phyloP scores from a whole-genome alignment of 2,329 filamentous ascomycete genomes.

The Colletotrichum australisinense region DNA sequence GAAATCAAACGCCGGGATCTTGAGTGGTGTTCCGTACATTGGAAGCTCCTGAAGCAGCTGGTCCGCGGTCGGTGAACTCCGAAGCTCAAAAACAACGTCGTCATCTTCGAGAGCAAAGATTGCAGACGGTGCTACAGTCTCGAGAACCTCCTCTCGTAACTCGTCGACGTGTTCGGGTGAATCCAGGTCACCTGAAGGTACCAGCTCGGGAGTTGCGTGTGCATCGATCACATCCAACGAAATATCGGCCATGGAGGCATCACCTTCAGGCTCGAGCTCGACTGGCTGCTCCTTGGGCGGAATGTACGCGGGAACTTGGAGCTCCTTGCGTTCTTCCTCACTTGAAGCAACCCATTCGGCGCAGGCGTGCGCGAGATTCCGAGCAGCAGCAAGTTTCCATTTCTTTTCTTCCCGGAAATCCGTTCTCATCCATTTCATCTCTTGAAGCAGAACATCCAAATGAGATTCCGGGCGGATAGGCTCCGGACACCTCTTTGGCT shows the following conservation, averaged over 20 bases:
- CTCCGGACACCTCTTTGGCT: slow-evolving; percentile 86
- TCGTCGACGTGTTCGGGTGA: slow-evolving; percentile 59
- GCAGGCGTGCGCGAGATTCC: slow-evolving; percentile 84
- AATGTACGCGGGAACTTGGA: slow-evolving; percentile 74
- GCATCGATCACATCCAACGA: slow-evolving; percentile 49
- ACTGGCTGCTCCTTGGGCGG: slow-evolving; percentile 52
- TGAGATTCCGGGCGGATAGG: slow-evolving; percentile 82
- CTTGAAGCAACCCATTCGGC: slow-evolving; percentile 81
- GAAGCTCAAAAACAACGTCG: slow-evolving; percentile 83
- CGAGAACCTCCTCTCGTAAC: slow-evolving; percentile 52
- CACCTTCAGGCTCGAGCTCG: slow-evolving; percentile 43
- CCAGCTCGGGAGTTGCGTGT: slow-evolving; percentile 74
- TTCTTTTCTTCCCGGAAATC: slow-evolving; percentile 95
- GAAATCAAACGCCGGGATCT: slow-evolving; percentile 68
- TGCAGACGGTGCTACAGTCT: slow-evolving; percentile 75
- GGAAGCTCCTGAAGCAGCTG: slow-evolving; percentile 85
- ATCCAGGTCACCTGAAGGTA: slow-evolving; percentile 73
- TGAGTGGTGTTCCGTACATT: slow-evolving; percentile 76
- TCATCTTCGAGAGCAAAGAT: slow-evolving; percentile 87
- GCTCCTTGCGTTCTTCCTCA: slow-evolving; percentile 69
- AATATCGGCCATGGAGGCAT: slow-evolving; percentile 48
- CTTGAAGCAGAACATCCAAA: slow-evolving; percentile 86
- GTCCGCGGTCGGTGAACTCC: slow-evolving; percentile 79
- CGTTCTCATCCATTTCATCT: slow-evolving; percentile 98
- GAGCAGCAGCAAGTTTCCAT: slow-evolving; percentile 88